Base-by-base conservation (phyloP, 2,329 filamentous ascomycete species). In the Myriangium duriaei region DNA sequence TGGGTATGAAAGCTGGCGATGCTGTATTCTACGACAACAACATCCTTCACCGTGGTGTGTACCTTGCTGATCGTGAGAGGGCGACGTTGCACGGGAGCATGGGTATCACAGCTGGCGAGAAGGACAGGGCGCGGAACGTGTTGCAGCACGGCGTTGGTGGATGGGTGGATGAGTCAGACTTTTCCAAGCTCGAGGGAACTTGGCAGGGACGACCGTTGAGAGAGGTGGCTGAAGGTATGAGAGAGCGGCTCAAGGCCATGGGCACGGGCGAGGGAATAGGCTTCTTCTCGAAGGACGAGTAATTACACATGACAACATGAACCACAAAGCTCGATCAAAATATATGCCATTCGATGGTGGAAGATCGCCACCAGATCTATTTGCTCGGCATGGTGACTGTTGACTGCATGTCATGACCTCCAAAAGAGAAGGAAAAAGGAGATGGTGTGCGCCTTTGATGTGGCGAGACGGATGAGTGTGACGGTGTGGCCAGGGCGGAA, bases 21-120 rank as follows among this genome's bases (percentile, higher is more conserved):
- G 74, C 81, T 11, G 81, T 81, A 30, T 93, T 93, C 51, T 93
- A 93, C 54, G 77, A 93, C 57, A 92, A 87, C 53, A 92, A 93
- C 56, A 92, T 93, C 46, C 56, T 92, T 45, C 81, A 85, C 51
- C 64, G 80, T 3, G 81, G 80, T 1, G 72, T 73, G 17, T 86
- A 85, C 55, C 62, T 69, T 46, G 58, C 60, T 10, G 49, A 28
- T 1, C 69, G 63, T 47, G 76, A 83, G 59, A 62, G 81, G 15
- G 70, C 79, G 66, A 84, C 79, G 43, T 58, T 85, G 50, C 80
- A 85, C 57, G 80, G 80, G 5, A 79, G 74, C 39, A 79, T 82
- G 32, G 80, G 80, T 1, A 71, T 77, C 47, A 63, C 63, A 1
- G 59, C 56, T 2, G 76, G 71, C 1, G 71, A 71, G 40, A 54